Evolutionary conservation across 1,139 yeast genomes (phyloP).

Genomic region (Suhomyces yuchorum): DNA sequence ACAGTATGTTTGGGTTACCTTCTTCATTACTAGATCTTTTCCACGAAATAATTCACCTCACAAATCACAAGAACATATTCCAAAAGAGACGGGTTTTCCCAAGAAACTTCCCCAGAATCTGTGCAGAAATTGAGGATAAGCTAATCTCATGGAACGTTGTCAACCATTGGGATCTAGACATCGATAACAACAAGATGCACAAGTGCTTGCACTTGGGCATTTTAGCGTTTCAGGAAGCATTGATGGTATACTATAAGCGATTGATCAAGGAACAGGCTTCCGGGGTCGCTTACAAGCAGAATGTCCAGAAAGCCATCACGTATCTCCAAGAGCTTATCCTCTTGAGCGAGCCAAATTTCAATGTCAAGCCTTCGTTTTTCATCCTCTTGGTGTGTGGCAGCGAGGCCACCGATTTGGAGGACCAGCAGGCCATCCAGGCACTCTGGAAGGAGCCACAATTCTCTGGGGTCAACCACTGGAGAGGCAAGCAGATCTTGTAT

Average conservation of each 20-base stretch:
- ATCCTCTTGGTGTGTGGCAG: slow-evolving; percentile 51
- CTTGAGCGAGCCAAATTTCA: slow-evolving; percentile 14
- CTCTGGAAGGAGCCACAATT: slow-evolving; percentile 28
- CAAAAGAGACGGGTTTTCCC: slow-evolving; percentile 48
- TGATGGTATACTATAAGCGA: slow-evolving; percentile 47
- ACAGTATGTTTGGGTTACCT: slow-evolving; percentile 53
- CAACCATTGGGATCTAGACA: slow-evolving; percentile 42
- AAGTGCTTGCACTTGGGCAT: slow-evolving; percentile 40
- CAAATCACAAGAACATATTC: slow-evolving; percentile 57
- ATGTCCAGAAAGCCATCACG: slow-evolving; percentile 3
- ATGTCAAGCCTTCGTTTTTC: slow-evolving; percentile 49
- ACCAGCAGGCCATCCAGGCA: slow-evolving; percentile 31
- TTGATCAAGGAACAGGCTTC: slow-evolving; percentile 44
- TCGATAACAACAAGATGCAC: slow-evolving; percentile 32
- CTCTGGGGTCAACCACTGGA: slow-evolving; percentile 46
- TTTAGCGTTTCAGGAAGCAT: slow-evolving; percentile 44
- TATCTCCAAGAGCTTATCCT: slow-evolving; percentile 30
- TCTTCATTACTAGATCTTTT: slow-evolving; percentile 45
- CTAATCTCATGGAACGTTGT: slow-evolving; percentile 47
- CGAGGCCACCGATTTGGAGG: slow-evolving; percentile 33
- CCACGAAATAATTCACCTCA: slow-evolving; percentile 46
- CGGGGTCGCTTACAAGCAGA: slow-evolving; percentile 16
- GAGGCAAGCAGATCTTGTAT: slow-evolving; percentile 53
- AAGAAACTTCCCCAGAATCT: slow-evolving; percentile 55
- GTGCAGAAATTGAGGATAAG: slow-evolving; percentile 56